These are phyloP conservation scores for Cyberlindnera amylophila DNA, from an alignment of 805 yeast genomes.

Conservation along the genomic window DNA sequence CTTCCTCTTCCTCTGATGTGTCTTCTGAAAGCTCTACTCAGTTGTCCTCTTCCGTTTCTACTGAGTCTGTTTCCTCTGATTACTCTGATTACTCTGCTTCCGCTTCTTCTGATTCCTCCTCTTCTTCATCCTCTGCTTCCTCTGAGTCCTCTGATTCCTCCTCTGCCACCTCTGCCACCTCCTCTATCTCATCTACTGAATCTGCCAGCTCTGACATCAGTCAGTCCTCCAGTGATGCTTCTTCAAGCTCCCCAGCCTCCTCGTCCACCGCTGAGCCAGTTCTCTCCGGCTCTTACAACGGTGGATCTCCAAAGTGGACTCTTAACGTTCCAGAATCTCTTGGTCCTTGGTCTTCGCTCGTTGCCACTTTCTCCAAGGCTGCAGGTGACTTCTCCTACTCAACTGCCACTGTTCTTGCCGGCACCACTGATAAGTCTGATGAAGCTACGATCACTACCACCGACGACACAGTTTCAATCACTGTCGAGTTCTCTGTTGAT, in stretches of 20 bases:
- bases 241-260: neutral
- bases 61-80: neutral
- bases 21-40: neutral
- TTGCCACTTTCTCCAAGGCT: no score
- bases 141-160: constrained; percentile 3
- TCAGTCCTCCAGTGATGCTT: no score
- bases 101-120: constrained; percentile 1
- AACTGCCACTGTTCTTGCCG: constrained; percentile 6
- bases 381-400: no score
- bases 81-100: neutral
- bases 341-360: constrained; percentile 17
- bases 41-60: neutral
- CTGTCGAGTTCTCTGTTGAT: neutral
- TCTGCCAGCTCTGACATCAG: no score
- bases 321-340: neutral
- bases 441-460: no score
- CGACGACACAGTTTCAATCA: no score
- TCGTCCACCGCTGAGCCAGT: neutral
- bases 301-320: constrained; percentile 1
- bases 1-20: neutral
- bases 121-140: neutral
- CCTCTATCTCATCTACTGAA: neutral
- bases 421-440: neutral
- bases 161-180: neutral
- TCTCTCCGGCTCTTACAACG: neutral